Evolutionary conservation across 495 filamentous ascomycete genomes (phyloP).

Genomic region (Hypoxylon rickii): DNA sequence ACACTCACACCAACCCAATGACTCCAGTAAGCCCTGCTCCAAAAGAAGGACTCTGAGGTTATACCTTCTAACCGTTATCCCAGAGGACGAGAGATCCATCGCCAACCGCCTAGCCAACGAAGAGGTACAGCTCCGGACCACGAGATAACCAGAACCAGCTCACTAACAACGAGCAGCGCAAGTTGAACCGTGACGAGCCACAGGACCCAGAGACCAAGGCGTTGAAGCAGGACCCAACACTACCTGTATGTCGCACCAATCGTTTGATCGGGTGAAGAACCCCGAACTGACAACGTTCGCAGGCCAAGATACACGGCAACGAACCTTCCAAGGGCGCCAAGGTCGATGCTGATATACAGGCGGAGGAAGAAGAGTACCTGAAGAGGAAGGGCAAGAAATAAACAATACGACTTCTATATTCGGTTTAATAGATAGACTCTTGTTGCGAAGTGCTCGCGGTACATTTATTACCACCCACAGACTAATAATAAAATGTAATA

Average conservation of each 20-base stretch:
- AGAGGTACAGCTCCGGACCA: conserved; percentile 37
- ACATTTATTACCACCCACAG: too few species aligned
- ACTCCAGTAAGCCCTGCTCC: conserved; percentile 62
- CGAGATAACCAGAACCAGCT: background rate
- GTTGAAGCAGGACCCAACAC: conserved; percentile 66
- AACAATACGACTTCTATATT: background rate
- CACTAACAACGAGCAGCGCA: conserved; percentile 39
- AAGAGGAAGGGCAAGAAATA: conserved; percentile 56
- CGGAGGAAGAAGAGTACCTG: conserved; percentile 66
- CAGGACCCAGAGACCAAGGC: conserved; percentile 59
- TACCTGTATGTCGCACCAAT: conserved; percentile 60
- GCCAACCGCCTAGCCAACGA: conserved; percentile 75
- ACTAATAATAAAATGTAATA: too few species aligned
- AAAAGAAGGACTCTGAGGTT: background rate
- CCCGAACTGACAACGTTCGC: background rate
- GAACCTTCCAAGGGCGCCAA: conserved; percentile 68
- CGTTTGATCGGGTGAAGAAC: background rate
- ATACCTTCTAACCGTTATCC: conserved; percentile 1
- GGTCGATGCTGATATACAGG: conserved; percentile 65
- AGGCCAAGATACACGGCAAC: conserved; percentile 69
- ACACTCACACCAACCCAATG: conserved; percentile 68
- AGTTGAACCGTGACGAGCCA: conserved; percentile 42
- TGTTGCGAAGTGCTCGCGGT: too few species aligned
- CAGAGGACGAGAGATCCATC: conserved; percentile 81
- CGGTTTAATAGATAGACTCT: background rate